Conservation (phyloP, 345 rosid species). For the Eucalyptus pauciflora region DNA sequence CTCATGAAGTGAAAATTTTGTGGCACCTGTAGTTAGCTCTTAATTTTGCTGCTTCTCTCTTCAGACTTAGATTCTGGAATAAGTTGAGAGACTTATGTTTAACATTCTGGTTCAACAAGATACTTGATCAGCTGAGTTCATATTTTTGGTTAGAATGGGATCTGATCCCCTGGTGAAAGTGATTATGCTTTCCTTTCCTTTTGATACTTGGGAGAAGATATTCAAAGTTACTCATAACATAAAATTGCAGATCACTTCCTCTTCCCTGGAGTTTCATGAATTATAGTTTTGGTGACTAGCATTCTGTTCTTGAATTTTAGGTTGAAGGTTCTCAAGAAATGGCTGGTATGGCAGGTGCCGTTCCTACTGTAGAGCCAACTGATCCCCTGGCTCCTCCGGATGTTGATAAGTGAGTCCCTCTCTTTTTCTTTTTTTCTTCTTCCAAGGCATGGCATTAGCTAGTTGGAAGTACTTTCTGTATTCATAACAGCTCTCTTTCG, state of each 20-base stretch:
- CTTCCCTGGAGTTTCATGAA: neutral
- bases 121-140: neutral
- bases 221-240: neutral
- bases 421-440: neutral
- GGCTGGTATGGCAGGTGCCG: conserved; percentile 29
- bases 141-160: neutral
- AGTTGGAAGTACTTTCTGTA: neutral
- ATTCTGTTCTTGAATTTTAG: conserved; percentile 12
- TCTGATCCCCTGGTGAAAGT: neutral
- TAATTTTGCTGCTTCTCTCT: neutral
- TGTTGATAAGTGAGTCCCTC: conserved; percentile 56
- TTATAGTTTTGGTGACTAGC: neutral
- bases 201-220: neutral
- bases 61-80: neutral
- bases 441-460: neutral
- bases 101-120: neutral
- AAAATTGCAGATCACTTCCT: neutral
- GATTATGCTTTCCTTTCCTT: neutral
- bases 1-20: neutral
- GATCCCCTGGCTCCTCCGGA: conserved; percentile 88
- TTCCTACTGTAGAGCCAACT: conserved; percentile 46
- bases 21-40: neutral
- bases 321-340: conserved; percentile 67
- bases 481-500: neutral
- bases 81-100: neutral